Conservation (phyloP, 2,329 filamentous ascomycete species). For the Lasiodiplodia theobromae region DNA sequence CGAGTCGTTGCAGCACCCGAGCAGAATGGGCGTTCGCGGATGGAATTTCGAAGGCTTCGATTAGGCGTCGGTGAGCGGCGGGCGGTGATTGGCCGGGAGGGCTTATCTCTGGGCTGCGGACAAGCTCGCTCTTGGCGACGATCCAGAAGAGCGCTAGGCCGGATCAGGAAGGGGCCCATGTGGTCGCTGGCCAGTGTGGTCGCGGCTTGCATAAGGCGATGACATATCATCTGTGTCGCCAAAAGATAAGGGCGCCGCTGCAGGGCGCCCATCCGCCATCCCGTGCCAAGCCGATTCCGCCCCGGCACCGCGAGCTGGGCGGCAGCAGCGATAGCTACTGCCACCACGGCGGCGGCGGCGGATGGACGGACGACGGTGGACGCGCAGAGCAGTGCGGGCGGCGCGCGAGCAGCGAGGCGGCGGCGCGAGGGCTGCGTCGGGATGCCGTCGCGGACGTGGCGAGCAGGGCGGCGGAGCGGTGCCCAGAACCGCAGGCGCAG, state of each 20-base stretch:
- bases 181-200: slow-evolving; percentile 10
- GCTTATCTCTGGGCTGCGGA: slow-evolving; percentile 13
- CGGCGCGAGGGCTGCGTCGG: neutral
- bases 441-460: neutral
- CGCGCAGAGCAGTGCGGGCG: neutral
- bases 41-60: neutral
- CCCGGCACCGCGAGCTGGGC: slow-evolving; percentile 1
- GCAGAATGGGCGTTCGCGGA: neutral
- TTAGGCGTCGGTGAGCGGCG: neutral
- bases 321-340: neutral
- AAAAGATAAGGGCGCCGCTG: slow-evolving; percentile 26
- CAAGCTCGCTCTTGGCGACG: slow-evolving; percentile 23
- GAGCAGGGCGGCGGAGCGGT: neutral
- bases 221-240: slow-evolving; percentile 24
- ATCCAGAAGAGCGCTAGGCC: slow-evolving; percentile 21
- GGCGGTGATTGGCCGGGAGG: slow-evolving; percentile 15
- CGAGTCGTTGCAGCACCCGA: slow-evolving; percentile 10
- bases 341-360: neutral
- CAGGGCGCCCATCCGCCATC: slow-evolving; percentile 20
- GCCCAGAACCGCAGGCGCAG: neutral
- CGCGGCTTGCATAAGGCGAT: slow-evolving; percentile 30
- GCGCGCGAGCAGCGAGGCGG: neutral
- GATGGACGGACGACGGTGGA: neutral
- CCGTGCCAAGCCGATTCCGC: slow-evolving; percentile 25
- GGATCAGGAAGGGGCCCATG: slow-evolving; percentile 18